phyloP scores from a whole-genome alignment of 768 basidiomycete species.

The Termitomyces sp. region DNA sequence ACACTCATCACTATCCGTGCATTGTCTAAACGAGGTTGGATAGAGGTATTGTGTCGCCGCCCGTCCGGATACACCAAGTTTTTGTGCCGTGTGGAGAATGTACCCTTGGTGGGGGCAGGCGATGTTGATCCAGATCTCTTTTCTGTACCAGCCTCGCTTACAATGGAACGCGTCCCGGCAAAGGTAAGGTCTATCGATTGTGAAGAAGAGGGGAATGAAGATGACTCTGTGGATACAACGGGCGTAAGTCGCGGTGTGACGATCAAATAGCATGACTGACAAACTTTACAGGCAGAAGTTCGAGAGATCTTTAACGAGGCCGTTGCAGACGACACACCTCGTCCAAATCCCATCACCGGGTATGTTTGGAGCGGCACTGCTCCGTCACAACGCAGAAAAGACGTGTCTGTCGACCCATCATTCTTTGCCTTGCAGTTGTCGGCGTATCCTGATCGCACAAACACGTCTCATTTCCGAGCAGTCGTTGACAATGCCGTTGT shows the following conservation, averaged over 20 bases:
- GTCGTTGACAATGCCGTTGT: constrained; percentile 51
- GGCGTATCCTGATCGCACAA: constrained; percentile 45
- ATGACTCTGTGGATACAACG: constrained; percentile 12
- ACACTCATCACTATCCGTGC: constrained; percentile 80
- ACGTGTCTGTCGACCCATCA: constrained; percentile 79
- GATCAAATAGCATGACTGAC: background rate
- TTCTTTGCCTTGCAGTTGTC: constrained; percentile 87
- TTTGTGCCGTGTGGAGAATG: constrained; percentile 83
- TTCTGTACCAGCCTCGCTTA: constrained; percentile 65
- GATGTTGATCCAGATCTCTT: constrained; percentile 79
- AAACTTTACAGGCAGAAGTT: constrained; percentile 20
- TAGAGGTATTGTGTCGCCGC: constrained; percentile 77
- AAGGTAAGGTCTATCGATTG: constrained; percentile 23
- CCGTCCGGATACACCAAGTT: constrained; percentile 88
- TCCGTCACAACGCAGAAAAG: constrained; percentile 85
- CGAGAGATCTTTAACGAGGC: constrained; percentile 18
- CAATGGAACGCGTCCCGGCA: constrained; percentile 57
- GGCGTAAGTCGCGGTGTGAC: constrained; percentile 5
- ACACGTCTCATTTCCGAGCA: constrained; percentile 34
- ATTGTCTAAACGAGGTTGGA: constrained; percentile 76
- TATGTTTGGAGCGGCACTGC: constrained; percentile 87
- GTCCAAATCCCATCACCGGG: constrained; percentile 73
- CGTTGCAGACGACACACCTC: constrained; percentile 23
- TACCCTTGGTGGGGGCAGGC: constrained; percentile 78
- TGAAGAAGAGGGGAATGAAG: constrained; percentile 18